Percentiles rank a stretch among this genome's conserved stretches.
Conservation (phyloP, 129 eudicot genomes). For the Pulicaria dysenterica region DNA sequence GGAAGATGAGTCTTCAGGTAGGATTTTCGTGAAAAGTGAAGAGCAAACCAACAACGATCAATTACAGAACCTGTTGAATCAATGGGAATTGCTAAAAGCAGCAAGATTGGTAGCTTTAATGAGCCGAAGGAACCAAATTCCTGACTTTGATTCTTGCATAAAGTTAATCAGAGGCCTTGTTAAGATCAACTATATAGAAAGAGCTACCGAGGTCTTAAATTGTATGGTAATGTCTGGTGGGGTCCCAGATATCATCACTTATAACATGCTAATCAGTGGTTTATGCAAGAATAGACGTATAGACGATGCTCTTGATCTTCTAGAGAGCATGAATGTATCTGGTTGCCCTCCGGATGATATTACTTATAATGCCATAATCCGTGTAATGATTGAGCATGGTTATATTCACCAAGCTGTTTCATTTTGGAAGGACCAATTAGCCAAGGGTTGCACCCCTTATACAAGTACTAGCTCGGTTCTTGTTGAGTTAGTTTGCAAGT, state of each 20-base stretch:
- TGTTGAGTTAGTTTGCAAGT: constrained; percentile 60
- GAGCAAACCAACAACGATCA: constrained; percentile 61
- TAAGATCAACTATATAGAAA: constrained; percentile 39
- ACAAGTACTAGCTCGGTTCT: constrained; percentile 62
- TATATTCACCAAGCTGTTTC: constrained; percentile 51
- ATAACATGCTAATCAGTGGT: constrained; percentile 71
- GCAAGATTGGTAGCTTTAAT: constrained; percentile 57
- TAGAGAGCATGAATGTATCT: constrained; percentile 66
- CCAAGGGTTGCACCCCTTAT: constrained; percentile 82
- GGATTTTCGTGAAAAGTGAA: constrained; percentile 52
- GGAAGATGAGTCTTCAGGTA: constrained; percentile 38
- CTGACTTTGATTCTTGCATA: constrained; percentile 61
- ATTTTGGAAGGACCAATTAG: constrained; percentile 76
- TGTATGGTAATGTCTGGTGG: constrained; percentile 88
- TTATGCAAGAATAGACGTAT: constrained; percentile 58
- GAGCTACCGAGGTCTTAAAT: constrained; percentile 59
- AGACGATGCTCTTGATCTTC: constrained; percentile 55
- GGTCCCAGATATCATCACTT: constrained; percentile 76
- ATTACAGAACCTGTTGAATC: constrained; percentile 54
- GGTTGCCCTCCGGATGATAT: constrained; percentile 90
- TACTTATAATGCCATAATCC: constrained; percentile 68
- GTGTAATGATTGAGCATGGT: constrained; percentile 56
- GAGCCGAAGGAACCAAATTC: constrained; percentile 82
- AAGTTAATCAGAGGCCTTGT: constrained; percentile 68
- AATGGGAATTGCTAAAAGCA: constrained; percentile 61